Base-by-base conservation (phyloP, 768 basidiomycete genomes). In the Coprinellus micaceus region DNA sequence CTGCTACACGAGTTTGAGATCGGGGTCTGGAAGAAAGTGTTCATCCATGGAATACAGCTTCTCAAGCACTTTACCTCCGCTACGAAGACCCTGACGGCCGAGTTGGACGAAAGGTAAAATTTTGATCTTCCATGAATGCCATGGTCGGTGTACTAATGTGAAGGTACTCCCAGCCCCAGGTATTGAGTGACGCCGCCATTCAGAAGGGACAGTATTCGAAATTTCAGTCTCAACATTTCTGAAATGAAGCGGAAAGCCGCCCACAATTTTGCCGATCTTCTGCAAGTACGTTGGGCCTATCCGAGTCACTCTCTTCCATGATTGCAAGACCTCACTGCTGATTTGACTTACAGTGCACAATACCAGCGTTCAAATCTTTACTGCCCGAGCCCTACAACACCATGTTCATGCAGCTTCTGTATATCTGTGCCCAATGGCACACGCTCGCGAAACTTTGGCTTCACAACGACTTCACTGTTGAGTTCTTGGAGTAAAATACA, bases 1-100 rank as follows among this genome's bases (percentile, higher is more conserved):
- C 49, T 74, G 2, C 30, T 74, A 26, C 73, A 74, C 40, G 69
- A 74, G 51, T 61, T 73, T 52, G 71, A 74, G 48, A 56, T 73
- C 9, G 71, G 70, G 11, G 66, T 67, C 7, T 69, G 66, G 67
- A 74, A 72, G 52, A 56, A 63, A 0, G 25, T 68, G 0, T 66
- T 72, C 39, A 64, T 52, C 1, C 73, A 73, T 43, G 53, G 71
- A 0, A 47, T 72, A 15, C 64, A 67, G 0, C 60, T 72, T 17
- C 48, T 72, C 0, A 44, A 66, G 33, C 33, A 33, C 13, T 33
- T 33, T 33, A 6, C 33, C 33, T 6, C 33, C 7, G 13, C 33
- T 6, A 33, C 7, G 7, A 33, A 6, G 13, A 33, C 33, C 13
- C 33, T 33, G 13, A 33, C 33, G 33, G 33, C 33, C 7, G 33